phyloP scores from a whole-genome alignment of 169 alveolate genomes.

The Plasmodium malariae region DNA sequence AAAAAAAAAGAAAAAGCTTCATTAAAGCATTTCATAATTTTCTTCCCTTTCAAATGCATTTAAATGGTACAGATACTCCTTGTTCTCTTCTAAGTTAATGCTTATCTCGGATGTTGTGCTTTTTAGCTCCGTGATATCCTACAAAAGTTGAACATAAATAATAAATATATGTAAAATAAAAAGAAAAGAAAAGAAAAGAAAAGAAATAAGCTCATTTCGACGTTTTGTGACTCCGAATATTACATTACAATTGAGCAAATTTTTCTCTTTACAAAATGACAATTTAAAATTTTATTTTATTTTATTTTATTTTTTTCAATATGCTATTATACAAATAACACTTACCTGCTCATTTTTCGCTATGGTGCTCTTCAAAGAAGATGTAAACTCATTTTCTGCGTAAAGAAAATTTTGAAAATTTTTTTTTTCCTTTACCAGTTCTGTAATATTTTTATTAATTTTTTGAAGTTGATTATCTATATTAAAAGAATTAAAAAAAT shows the following conservation, averaged over 20 bases:
- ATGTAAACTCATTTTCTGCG: conserved; percentile 51
- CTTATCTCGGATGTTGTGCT: conserved; percentile 74
- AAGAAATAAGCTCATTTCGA: too few species aligned
- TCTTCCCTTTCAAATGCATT: conserved; percentile 71
- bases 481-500: conserved; percentile 69
- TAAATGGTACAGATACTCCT: conserved; percentile 52
- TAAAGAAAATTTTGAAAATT: conserved; percentile 44
- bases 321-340: too few species aligned
- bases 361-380: conserved; percentile 23
- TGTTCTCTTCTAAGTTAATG: conserved; percentile 58
- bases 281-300: too few species aligned
- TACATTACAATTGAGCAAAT: too few species aligned
- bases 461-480: conserved; percentile 72
- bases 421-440: conserved; percentile 50
- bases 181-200: too few species aligned
- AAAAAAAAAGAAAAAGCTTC: background rate
- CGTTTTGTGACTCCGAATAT: too few species aligned
- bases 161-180: too few species aligned
- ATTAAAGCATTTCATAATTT: conserved; percentile 47
- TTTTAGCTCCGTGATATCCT: conserved; percentile 69
- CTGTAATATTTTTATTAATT: conserved; percentile 66
- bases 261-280: too few species aligned
- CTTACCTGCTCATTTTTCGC: conserved; percentile 72
- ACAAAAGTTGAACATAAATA: background rate
- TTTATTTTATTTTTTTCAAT: too few species aligned